Evolutionary conservation across 768 basidiomycete species (phyloP).

Genomic region (Boletus sp.): DNA sequence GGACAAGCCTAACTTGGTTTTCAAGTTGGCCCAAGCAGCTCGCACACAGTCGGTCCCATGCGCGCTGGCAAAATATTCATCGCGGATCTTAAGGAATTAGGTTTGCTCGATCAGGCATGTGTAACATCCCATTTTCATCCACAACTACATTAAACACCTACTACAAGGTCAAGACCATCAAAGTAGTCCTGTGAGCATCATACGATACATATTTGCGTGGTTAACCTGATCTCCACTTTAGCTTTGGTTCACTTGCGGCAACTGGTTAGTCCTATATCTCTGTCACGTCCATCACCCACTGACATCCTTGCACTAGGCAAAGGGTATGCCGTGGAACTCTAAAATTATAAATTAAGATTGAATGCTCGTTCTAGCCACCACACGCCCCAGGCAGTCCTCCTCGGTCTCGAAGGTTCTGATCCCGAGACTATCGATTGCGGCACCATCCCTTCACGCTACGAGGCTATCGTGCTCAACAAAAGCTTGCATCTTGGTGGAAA

Average conservation of each 20-base stretch:
- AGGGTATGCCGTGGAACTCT: slow-evolving; percentile 48
- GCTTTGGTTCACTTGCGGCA: slow-evolving; percentile 90
- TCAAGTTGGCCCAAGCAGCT: slow-evolving; percentile 58
- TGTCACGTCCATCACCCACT: slow-evolving; percentile 2
- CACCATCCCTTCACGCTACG: slow-evolving; percentile 75
- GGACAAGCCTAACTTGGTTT: slow-evolving; percentile 16
- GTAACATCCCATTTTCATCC: slow-evolving; percentile 5
- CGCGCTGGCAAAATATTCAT: slow-evolving; percentile 89
- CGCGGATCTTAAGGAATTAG: slow-evolving; percentile 63
- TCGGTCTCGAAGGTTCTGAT: slow-evolving; percentile 84
- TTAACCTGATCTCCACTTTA: slow-evolving; percentile 25
- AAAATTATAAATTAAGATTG: neutral
- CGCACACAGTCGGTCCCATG: slow-evolving; percentile 82
- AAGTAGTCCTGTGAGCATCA: slow-evolving; percentile 70
- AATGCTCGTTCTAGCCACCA: slow-evolving; percentile 55
- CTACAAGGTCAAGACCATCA: slow-evolving; percentile 67
- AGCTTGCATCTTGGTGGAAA: slow-evolving; percentile 66
- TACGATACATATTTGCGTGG: neutral
- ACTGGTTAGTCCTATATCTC: slow-evolving; percentile 52
- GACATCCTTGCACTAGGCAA: slow-evolving; percentile 47
- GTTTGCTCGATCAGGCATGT: slow-evolving; percentile 63
- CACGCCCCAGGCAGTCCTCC: slow-evolving; percentile 81
- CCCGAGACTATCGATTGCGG: slow-evolving; percentile 92
- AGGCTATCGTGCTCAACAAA: slow-evolving; percentile 62
- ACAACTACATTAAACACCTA: neutral